These are phyloP conservation scores for Chimonanthus praecox DNA, from an alignment of 164 flowering plant species.

Conservation along the genomic window DNA sequence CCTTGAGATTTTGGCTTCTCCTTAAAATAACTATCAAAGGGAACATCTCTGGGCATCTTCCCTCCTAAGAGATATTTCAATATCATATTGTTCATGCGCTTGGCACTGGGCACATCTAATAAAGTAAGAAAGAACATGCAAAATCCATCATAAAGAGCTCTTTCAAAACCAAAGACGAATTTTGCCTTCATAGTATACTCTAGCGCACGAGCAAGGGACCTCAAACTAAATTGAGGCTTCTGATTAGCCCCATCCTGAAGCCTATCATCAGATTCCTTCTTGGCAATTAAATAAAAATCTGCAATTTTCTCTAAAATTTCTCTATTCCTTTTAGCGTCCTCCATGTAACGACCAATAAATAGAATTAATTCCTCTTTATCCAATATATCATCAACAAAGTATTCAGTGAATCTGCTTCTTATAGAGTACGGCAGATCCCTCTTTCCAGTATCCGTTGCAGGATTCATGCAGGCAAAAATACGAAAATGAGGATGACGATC, in stretches of 20 bases:
- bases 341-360: slow-evolving; percentile 56
- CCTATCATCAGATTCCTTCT: slow-evolving; percentile 66
- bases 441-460: slow-evolving; percentile 99
- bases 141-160: slow-evolving; percentile 91
- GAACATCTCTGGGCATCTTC: slow-evolving; percentile 28
- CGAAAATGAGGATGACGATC: slow-evolving; percentile 78
- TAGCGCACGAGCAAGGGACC: slow-evolving; percentile 89
- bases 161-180: slow-evolving; percentile 42
- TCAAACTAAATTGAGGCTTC: slow-evolving; percentile 92
- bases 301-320: slow-evolving; percentile 45
- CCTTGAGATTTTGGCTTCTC: slow-evolving; percentile 1
- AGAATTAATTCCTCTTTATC: slow-evolving; percentile 67
- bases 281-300: slow-evolving; percentile 67
- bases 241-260: slow-evolving; percentile 97
- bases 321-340: slow-evolving; percentile 23
- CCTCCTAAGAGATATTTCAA: slow-evolving; percentile 36
- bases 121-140: slow-evolving; percentile 85
- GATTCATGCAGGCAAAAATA: slow-evolving; percentile 98
- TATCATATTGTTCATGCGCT: slow-evolving; percentile 55
- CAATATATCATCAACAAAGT: slow-evolving; percentile 83
- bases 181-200: slow-evolving; percentile 62
- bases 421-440: slow-evolving; percentile 69
- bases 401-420: slow-evolving; percentile 84
- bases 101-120: slow-evolving; percentile 71
- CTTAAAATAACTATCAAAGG: slow-evolving; percentile 39